Base-by-base conservation (phyloP, 306 rosid species). In the Astragalus glycyphyllos region DNA sequence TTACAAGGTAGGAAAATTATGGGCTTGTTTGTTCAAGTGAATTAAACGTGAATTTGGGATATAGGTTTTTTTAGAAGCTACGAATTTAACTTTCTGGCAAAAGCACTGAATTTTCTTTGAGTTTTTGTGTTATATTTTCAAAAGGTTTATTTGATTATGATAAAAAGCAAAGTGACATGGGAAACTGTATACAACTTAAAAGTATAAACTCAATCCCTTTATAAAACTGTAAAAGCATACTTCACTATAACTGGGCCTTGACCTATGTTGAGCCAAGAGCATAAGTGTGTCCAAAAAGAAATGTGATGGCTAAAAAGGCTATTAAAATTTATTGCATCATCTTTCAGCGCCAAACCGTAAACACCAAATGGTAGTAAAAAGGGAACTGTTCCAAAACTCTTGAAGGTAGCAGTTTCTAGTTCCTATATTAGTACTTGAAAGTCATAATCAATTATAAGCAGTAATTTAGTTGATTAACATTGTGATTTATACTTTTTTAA, bases 361-460 rank as follows among this genome's bases (percentile, higher is more conserved):
- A 45, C 15, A 53, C 11, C 10, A 32, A 44, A 12, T 44, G 37
- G 31, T 9, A 40, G 65, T 41, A n/a, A 8, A 46, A 35, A 26
- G 29, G 44, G 55, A 40, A 1, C 68, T 46, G 16, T 1, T 12
- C 12, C 56, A 40, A 58, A 26, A 10, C 15, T 59, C 32, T 45
- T 14, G 38, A 58, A 14, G 34, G n/a, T 48, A 32, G 58, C 68
- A 32, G 51, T 45, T 29, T 42, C 44, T 66, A 14, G 58, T 48
- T 48, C 15, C 8, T 65, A 46, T 2, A 6, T 55, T 23, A 23
- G 29, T 9, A 1, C 38, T 55, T 69, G 4, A 15, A 13, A 29
- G 42, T 6, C 16, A 47, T 26, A 26, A 8, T 38, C 29, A 69
- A 54, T 53, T 55, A 23, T 55, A 54, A 26, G 44, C 32, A 6